Evolutionary conservation across 2,329 filamentous ascomycete species (phyloP).

Genomic region (Aspergillus sp.): DNA sequence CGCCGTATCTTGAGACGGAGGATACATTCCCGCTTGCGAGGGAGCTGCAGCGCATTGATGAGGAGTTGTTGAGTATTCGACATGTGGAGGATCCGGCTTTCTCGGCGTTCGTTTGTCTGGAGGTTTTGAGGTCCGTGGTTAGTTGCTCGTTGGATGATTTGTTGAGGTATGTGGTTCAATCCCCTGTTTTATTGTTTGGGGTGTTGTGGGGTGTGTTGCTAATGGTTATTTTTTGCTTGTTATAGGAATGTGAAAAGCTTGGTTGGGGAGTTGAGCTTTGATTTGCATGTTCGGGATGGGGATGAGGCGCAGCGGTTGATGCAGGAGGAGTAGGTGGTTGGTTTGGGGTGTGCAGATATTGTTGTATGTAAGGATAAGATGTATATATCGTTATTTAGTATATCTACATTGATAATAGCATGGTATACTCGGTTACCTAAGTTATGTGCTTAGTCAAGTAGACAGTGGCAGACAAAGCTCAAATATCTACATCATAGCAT

Average conservation of each 20-base stretch:
- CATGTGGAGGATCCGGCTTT: conserved; percentile 71
- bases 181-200: too few relatives aligned
- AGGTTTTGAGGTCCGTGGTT: conserved; percentile 52
- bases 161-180: conserved; percentile 26
- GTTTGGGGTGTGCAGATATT: too few relatives aligned
- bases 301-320: conserved; percentile 17
- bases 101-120: conserved; percentile 70
- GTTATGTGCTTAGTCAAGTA: too few relatives aligned
- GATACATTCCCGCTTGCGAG: conserved; percentile 60
- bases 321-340: not conserved
- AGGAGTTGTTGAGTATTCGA: conserved; percentile 59
- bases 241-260: conserved; percentile 30
- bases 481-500: too few relatives aligned
- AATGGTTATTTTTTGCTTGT: too few relatives aligned
- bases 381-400: too few relatives aligned
- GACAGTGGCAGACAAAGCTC: too few relatives aligned
- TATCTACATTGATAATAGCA: too few relatives aligned
- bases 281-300: conserved; percentile 18
- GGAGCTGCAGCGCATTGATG: conserved; percentile 59
- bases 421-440: too few relatives aligned
- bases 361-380: too few relatives aligned
- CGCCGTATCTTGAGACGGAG: conserved; percentile 66
- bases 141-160: conserved; percentile 32
- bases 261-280: conserved; percentile 37
- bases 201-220: too few relatives aligned